Conservation (phyloP, 805 yeast genomes). For the Jamesozyma spencerorum region DNA sequence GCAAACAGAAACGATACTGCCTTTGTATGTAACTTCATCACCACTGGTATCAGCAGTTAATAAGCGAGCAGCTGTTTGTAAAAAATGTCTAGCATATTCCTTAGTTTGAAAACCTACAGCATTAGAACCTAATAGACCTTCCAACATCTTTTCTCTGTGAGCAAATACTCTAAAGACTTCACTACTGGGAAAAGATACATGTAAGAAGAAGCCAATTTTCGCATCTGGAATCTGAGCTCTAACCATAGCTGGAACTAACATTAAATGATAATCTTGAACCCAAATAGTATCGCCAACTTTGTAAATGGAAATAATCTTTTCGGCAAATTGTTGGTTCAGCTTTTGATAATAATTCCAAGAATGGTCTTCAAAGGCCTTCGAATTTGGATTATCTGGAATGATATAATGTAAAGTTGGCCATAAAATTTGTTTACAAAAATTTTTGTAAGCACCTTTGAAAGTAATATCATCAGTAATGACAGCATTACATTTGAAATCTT, state of each 20-base stretch:
- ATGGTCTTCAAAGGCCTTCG: slow-evolving; percentile 91
- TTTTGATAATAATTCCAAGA: slow-evolving; percentile 80
- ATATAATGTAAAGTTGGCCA: slow-evolving; percentile 96
- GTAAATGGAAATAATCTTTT: slow-evolving; percentile 57
- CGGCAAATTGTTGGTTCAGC: slow-evolving; percentile 73
- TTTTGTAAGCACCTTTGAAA: slow-evolving; percentile 83
- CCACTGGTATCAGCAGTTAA: slow-evolving; percentile 74
- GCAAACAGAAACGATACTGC: slow-evolving; percentile 46
- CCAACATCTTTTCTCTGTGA: slow-evolving; percentile 63
- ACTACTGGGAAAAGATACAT: slow-evolving; percentile 89
- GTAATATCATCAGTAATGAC: slow-evolving; percentile 70
- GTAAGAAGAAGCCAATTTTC: slow-evolving; percentile 83
- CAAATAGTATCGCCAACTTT: slow-evolving; percentile 72
- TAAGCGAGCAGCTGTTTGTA: slow-evolving; percentile 80
- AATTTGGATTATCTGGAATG: slow-evolving; percentile 88
- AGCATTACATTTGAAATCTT: slow-evolving; percentile 49
- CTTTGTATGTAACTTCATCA: slow-evolving; percentile 46
- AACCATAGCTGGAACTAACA: slow-evolving; percentile 79
- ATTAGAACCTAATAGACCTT: slow-evolving; percentile 85
- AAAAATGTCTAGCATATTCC: slow-evolving; percentile 88
- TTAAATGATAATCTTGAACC: slow-evolving; percentile 90
- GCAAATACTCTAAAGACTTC: slow-evolving; percentile 94
- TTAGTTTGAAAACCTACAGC: slow-evolving; percentile 82
- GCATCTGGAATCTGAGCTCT: slow-evolving; percentile 70
- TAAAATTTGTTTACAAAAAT: slow-evolving; percentile 85